Evolutionary conservation across 1,284 basidiomycete genomes (phyloP).

Genomic region (Golubevia pallescens): DNA sequence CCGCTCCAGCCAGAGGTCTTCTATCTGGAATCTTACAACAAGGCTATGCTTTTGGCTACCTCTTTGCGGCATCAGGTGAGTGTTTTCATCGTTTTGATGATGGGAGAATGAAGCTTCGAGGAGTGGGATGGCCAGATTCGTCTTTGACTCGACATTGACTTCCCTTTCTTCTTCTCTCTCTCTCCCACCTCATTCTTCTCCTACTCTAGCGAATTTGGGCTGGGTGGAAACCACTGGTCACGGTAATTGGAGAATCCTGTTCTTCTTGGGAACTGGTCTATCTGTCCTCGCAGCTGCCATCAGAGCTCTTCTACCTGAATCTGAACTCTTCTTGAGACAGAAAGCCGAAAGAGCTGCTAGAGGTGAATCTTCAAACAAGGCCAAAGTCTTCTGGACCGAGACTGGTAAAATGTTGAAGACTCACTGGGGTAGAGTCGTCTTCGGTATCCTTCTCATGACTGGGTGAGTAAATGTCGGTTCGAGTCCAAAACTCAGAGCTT

Average conservation of each 20-base stretch:
- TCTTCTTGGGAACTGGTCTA: slow-evolving; percentile 70
- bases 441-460: slow-evolving; percentile 71
- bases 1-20: slow-evolving; percentile 82
- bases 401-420: slow-evolving; percentile 76
- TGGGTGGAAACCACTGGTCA: slow-evolving; percentile 62
- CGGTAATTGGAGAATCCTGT: slow-evolving; percentile 67
- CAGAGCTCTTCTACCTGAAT: slow-evolving; percentile 79
- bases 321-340: slow-evolving; percentile 71
- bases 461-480: too few relatives aligned
- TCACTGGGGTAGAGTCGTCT: slow-evolving; percentile 86
- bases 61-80: slow-evolving; percentile 72
- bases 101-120: too few relatives aligned
- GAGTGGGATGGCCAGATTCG: too few relatives aligned
- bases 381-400: slow-evolving; percentile 77
- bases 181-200: too few relatives aligned
- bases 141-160: too few relatives aligned
- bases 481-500: too few relatives aligned
- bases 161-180: too few relatives aligned
- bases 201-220: slow-evolving; percentile 77
- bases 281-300: slow-evolving; percentile 77
- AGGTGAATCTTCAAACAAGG: slow-evolving; percentile 68
- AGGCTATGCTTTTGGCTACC: slow-evolving; percentile 73
- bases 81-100: too few relatives aligned
- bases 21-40: slow-evolving; percentile 84
- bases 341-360: slow-evolving; percentile 63